Evolutionary conservation across 2,329 filamentous ascomycete genomes (phyloP), one percentile per base, ranked within the genome.

Genomic region (Calonectria honghensis): DNA sequence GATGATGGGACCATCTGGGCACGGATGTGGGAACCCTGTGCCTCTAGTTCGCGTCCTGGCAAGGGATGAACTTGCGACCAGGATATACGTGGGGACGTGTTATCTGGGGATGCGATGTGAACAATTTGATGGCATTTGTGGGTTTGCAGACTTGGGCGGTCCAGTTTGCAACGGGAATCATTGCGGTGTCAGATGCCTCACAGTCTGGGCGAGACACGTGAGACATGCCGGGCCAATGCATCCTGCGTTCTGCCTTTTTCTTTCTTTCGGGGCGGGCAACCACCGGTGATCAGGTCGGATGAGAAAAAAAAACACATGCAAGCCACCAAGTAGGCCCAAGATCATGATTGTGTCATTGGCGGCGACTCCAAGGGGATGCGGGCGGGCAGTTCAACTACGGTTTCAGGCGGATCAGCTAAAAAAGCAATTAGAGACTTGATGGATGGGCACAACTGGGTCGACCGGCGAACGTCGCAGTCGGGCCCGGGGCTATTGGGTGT

Each of bases 351-450:
- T 71, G 37, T 57, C 59, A 57, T 51, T 57, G 39, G 59, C 32
- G 39, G 66, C 45, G 37, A 66, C 52, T 66, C 37, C n/a, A 69
- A 52, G 51, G 50, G 59, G 45, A 51, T 37, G 50, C 39, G 54
- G 54, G 31, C 24, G 37, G 50, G 64, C 32, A 27, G 50, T 57
- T 27, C 41, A 71, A 64, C 64, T 41, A 41, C 50, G 54, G 68
- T 71, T 71, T 72, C 52, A 75, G 65, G 64, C 31, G 18, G 63
- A 68, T 48, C 68, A 52, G 32, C 48, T 48, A 24, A 64, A 78
- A 75, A 79, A 77, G 75, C 66, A 77, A 76, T 65, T 59, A 63
- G 20, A 65, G 54, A 52, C 63, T 20, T 63, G 39, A 57, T 27
- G 29, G 13, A 63, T 41, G 64, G 52, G 39, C 9, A 41, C 57